These are phyloP conservation scores for Rhizopogon vinicolor DNA, from an alignment of 768 basidiomycete species.

Conservation along the genomic window DNA sequence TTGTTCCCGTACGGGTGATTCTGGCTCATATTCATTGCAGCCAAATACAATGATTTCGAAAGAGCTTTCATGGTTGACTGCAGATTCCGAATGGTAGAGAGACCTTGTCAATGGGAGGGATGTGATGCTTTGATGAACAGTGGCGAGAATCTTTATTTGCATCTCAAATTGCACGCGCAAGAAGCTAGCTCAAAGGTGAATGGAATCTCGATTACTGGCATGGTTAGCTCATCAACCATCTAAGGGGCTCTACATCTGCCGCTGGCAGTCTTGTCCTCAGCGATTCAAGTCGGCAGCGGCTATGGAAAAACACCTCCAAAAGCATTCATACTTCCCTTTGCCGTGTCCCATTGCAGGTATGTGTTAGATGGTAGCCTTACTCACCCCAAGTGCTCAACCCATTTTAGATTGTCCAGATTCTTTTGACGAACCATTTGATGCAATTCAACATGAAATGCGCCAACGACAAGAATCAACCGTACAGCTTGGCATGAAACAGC, in stretches of 20 bases:
- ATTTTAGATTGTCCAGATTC: constrained; percentile 47
- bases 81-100: constrained; percentile 40
- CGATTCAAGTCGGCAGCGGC: constrained; percentile 31
- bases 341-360: constrained; percentile 40
- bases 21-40: constrained; percentile 31
- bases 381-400: constrained; percentile 4
- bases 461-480: constrained; percentile 15
- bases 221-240: constrained; percentile 6
- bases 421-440: constrained; percentile 42
- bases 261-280: constrained; percentile 54
- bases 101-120: constrained; percentile 54
- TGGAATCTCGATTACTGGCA: constrained; percentile 10
- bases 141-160: constrained; percentile 40
- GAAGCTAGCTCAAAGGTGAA: constrained; percentile 27
- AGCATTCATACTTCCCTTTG: constrained; percentile 34
- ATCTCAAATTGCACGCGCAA: constrained; percentile 38
- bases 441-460: constrained; percentile 46
- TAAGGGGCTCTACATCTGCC: constrained; percentile 41
- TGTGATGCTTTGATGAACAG: constrained; percentile 57
- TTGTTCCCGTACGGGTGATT: constrained; percentile 14
- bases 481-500: constrained; percentile 20
- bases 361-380: background rate
- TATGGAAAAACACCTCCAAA: constrained; percentile 46
- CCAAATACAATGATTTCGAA: constrained; percentile 34
- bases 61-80: constrained; percentile 42